These are phyloP conservation scores for Pelagophyceae sp. DNA, from an alignment of 352 stramenopile genomes.

Conservation along the genomic window DNA sequence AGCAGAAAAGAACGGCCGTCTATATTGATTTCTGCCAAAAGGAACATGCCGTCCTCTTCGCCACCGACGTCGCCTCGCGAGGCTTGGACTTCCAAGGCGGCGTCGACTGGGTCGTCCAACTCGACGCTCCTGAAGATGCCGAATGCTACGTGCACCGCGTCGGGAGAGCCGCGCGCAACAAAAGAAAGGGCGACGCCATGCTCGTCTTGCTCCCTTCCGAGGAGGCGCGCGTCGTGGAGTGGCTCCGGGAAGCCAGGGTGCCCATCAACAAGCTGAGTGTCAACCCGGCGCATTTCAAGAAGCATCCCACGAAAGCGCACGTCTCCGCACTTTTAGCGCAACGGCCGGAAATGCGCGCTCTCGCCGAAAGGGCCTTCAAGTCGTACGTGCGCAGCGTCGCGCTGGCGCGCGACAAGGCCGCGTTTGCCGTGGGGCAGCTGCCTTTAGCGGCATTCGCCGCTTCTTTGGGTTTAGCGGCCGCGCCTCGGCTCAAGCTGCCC, in stretches of 20 bases:
- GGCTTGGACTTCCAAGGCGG: slow-evolving; percentile 91
- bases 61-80: slow-evolving; percentile 93
- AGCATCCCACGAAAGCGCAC: slow-evolving; percentile 73
- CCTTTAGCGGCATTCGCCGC: slow-evolving; percentile 78
- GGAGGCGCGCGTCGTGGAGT: slow-evolving; percentile 66
- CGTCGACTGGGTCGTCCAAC: slow-evolving; percentile 95
- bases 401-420: slow-evolving; percentile 84
- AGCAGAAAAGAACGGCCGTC: slow-evolving; percentile 91
- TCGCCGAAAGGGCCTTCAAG: slow-evolving; percentile 95
- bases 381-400: slow-evolving; percentile 92
- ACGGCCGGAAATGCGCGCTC: slow-evolving; percentile 81
- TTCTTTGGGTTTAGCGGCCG: slow-evolving; percentile 82
- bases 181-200: slow-evolving; percentile 73
- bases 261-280: slow-evolving; percentile 89
- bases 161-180: slow-evolving; percentile 78
- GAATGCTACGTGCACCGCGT: slow-evolving; percentile 97
- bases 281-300: slow-evolving; percentile 88
- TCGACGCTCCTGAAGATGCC: slow-evolving; percentile 92
- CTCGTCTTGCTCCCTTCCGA: slow-evolving; percentile 82
- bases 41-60: slow-evolving; percentile 79
- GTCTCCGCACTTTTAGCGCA: slow-evolving; percentile 72
- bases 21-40: slow-evolving; percentile 94
- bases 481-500: slow-evolving; percentile 82
- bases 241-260: slow-evolving; percentile 78
- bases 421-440: slow-evolving; percentile 81